Conservation (phyloP, 2,329 filamentous ascomycete species). For the Claviceps fusiformis region DNA sequence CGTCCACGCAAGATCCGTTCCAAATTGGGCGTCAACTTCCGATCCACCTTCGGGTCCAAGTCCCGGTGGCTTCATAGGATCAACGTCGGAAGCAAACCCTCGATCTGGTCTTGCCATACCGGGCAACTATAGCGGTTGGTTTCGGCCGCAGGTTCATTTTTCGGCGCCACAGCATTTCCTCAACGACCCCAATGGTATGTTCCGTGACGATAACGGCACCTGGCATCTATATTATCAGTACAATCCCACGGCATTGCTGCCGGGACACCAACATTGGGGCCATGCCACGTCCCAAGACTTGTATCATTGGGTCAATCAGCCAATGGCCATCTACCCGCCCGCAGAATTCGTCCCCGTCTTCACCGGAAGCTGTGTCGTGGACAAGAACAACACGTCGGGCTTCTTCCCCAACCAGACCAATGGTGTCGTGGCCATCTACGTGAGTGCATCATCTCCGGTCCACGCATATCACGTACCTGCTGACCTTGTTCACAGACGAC, state of each 20-base stretch:
- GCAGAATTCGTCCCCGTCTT: conserved; percentile 32
- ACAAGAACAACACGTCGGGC: conserved; percentile 50
- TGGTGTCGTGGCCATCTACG: conserved; percentile 41
- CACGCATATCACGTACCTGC: no score
- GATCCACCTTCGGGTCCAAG: no score
- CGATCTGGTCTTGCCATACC: conserved; percentile 12
- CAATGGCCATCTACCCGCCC: conserved; percentile 43
- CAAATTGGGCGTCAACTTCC: no score
- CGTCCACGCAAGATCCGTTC: not conserved
- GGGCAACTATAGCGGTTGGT: conserved; percentile 10
- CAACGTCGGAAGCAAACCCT: conserved; percentile 3
- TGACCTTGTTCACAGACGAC: conserved; percentile 10
- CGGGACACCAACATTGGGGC: conserved; percentile 53
- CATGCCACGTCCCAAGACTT: conserved; percentile 50
- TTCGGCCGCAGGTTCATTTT: conserved; percentile 8
- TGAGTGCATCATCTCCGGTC: conserved; percentile 9
- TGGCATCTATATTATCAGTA: conserved; percentile 57
- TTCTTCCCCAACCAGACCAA: conserved; percentile 48
- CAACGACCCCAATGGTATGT: conserved; percentile 15
- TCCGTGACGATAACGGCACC: conserved; percentile 39
- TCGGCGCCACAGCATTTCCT: conserved; percentile 4
- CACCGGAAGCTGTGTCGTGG: conserved; percentile 43
- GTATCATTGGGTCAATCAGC: conserved; percentile 51
- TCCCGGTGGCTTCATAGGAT: not conserved
- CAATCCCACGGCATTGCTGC: conserved; percentile 26